Evolutionary conservation across 306 rosid species (phyloP).

Genomic region (Vicia faba): DNA sequence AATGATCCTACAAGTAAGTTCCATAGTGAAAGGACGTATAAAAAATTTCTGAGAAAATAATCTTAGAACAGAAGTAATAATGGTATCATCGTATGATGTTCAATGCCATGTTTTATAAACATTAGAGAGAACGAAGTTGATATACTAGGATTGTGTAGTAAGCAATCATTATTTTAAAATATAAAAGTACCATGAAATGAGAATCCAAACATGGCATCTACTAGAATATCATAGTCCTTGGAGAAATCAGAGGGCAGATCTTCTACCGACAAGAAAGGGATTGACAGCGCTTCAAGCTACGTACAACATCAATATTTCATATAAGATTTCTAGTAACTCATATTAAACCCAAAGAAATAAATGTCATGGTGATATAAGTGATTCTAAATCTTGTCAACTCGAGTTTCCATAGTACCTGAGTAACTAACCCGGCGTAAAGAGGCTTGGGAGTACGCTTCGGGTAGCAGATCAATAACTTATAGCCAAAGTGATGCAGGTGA

Average conservation of each 20-base stretch:
- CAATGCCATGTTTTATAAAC: slow-evolving; percentile 10
- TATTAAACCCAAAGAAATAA: slow-evolving; percentile 23
- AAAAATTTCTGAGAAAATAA: slow-evolving; percentile 1
- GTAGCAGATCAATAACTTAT: slow-evolving; percentile 72
- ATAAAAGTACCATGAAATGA: slow-evolving; percentile 79
- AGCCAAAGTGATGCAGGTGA: slow-evolving; percentile 87
- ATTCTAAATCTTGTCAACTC: slow-evolving; percentile 22
- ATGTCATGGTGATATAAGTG: not conserved
- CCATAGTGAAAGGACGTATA: slow-evolving; percentile 5
- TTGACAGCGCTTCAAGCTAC: slow-evolving; percentile 85
- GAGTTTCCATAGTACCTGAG: slow-evolving; percentile 62
- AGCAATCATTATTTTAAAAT: not conserved
- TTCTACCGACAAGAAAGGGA: slow-evolving; percentile 83
- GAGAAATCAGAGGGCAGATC: slow-evolving; percentile 73
- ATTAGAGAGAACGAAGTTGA: slow-evolving; percentile 11
- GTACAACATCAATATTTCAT: slow-evolving; percentile 36
- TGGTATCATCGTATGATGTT: slow-evolving; percentile 1
- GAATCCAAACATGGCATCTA: slow-evolving; percentile 95
- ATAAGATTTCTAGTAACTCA: slow-evolving; percentile 32
- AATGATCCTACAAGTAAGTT: not conserved
- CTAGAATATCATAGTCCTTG: slow-evolving; percentile 67
- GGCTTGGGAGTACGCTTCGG: slow-evolving; percentile 88
- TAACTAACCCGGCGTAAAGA: slow-evolving; percentile 83
- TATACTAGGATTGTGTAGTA: not conserved
- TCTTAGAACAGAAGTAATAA: slow-evolving; percentile 2